Base-by-base conservation (phyloP, 768 basidiomycete species). In the Pulveroboletus sp. region DNA sequence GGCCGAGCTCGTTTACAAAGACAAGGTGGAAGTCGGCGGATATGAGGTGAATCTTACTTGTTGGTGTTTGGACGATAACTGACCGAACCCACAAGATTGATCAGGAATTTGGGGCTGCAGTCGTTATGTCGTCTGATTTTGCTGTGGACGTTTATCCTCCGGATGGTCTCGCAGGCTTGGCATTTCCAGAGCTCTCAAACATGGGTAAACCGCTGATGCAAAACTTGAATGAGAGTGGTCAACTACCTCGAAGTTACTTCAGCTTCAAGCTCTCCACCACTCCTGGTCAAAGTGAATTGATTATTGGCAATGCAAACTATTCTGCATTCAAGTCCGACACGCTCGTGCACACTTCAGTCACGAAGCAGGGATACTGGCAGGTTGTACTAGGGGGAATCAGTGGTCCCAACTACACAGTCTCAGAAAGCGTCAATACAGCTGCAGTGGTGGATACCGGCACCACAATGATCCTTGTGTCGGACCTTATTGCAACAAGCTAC, bases 281-380 rank as follows among this genome's bases (percentile, higher is more conserved):
- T 9, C n/a, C 40, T 30, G 57, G 51, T 31, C 17, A 37, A 35
- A 63, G 63, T 43, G 43, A 55, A 24, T 6, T 63, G 49, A 45
- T 24, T 11, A 36, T 65, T 11, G 63, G 63, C 9, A 70, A 68
- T 8, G 69, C 71, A 14, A 71, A 79, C 61, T 60, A 79, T 7
- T 68, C 69, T 55, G 60, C 82, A 28, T 81, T 79, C 47, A 79
- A 79, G 41, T 62, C 63, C 8, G 64, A 81, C 60, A 58, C 54
- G 1, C 69, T 81, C 58, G 72, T 71, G 8, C 70, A 63, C 33
- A 39, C 58, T 8, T 52, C 59, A 1, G 67, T 73, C 18, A 68
- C 57, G 3, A 0, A 46, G 0, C n/a, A 36, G 51, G 70, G 51
- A 17, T 73, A 66, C 50, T 74, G 73, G 72, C 64, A 73, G 48